phyloP scores from a whole-genome alignment of 805 yeast species.

The Cyberlindnera saturnus region DNA sequence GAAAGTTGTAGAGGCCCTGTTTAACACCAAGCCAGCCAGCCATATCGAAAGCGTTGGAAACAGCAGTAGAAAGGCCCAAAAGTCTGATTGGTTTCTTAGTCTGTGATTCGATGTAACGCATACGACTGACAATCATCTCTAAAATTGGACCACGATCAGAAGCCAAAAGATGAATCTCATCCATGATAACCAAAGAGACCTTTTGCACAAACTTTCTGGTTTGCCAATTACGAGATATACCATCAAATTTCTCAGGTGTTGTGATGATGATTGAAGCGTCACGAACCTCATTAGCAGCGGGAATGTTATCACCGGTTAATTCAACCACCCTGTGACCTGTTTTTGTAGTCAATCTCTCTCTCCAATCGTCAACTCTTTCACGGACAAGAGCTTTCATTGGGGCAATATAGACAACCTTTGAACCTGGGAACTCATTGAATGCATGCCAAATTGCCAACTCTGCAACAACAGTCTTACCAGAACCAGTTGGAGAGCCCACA shows the following conservation, averaged over 20 bases:
- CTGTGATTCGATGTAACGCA: constrained; percentile 88
- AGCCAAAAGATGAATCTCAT: constrained; percentile 93
- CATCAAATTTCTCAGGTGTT: constrained; percentile 97
- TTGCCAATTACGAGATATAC: constrained; percentile 86
- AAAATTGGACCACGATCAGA: constrained; percentile 98
- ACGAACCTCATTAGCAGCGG: constrained; percentile 71
- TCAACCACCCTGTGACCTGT: constrained; percentile 85
- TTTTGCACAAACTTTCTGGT: constrained; percentile 85
- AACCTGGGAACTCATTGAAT: constrained; percentile 75
- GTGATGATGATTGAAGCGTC: constrained; percentile 86
- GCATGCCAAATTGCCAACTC: constrained; percentile 98
- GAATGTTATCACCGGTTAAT: constrained; percentile 91
- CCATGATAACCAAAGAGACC: constrained; percentile 82
- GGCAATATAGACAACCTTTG: constrained; percentile 87
- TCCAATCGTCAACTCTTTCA: constrained; percentile 89
- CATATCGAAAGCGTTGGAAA: constrained; percentile 88
- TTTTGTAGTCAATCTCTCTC: constrained; percentile 69
- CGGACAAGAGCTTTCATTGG: constrained; percentile 94
- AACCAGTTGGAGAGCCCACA: constrained; percentile 98
- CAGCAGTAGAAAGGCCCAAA: constrained; percentile 87
- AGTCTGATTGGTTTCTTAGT: constrained; percentile 88
- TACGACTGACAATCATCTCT: constrained; percentile 91
- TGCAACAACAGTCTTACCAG: constrained; percentile 96
- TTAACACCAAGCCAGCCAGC: constrained; percentile 93
- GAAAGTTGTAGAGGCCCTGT: constrained; percentile 90